Percentiles rank a stretch among this genome's conserved stretches.
Conservation (phyloP, 148 eudicot species). For the Rhododendron ferrugineum region DNA sequence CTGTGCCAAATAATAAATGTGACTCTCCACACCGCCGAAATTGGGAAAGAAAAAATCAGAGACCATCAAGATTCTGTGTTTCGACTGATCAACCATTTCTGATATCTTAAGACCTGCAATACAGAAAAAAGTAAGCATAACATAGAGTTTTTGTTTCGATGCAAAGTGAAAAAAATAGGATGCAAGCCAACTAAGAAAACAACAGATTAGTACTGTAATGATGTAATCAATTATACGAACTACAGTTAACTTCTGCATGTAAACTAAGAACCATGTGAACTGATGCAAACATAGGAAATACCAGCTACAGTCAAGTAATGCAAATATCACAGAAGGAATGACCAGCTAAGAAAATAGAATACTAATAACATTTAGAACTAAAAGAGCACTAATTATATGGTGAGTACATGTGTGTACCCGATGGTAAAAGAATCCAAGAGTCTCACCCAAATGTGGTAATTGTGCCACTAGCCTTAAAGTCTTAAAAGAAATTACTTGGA, state of each 20-base stretch:
- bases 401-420: not conserved
- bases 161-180: not conserved
- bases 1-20: constrained; percentile 86
- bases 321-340: not conserved
- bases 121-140: too few relatives aligned
- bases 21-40: constrained; percentile 95
- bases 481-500: too few relatives aligned
- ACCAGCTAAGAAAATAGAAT: not conserved
- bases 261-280: not conserved
- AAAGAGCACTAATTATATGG: not conserved
- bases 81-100: constrained; percentile 33
- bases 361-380: not conserved
- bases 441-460: not conserved
- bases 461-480: not conserved
- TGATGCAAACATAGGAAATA: not conserved
- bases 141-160: not conserved
- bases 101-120: not conserved
- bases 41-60: constrained; percentile 96
- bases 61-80: constrained; percentile 77
- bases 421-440: not conserved
- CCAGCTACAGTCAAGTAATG: too few relatives aligned
- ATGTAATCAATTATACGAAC: too few relatives aligned
- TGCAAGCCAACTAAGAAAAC: not conserved
- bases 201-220: too few relatives aligned
- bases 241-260: not conserved